phyloP scores from a whole-genome alignment of 768 basidiomycete genomes.

The Hygrophorus pudorinus region DNA sequence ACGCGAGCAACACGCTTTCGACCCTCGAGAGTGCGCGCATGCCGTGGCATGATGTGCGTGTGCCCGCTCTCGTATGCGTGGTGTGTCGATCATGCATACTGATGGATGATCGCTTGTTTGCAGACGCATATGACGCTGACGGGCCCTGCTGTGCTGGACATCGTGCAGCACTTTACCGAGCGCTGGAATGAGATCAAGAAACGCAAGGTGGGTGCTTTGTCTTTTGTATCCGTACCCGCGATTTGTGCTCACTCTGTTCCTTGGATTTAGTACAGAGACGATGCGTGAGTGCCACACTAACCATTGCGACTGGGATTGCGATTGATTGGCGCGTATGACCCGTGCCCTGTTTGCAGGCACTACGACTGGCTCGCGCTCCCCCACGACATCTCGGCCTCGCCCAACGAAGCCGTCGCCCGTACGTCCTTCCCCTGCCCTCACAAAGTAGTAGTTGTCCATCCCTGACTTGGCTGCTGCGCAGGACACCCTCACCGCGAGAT shows the following conservation, averaged over 20 bases:
- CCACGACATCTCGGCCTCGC: slow-evolving; percentile 50
- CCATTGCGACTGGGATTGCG: not conserved
- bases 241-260: too few species aligned
- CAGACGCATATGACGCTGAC: slow-evolving; percentile 78
- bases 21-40: slow-evolving; percentile 63
- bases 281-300: slow-evolving; percentile 29
- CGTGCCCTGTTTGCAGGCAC: too few species aligned
- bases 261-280: slow-evolving; percentile 29
- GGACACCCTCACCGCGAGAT: slow-evolving; percentile 60
- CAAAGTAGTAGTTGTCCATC: not conserved
- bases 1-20: slow-evolving; percentile 59
- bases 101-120: not conserved
- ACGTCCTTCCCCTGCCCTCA: slow-evolving; percentile 8
- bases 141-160: slow-evolving; percentile 79
- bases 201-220: slow-evolving; percentile 56
- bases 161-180: slow-evolving; percentile 89
- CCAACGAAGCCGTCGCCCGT: slow-evolving; percentile 60
- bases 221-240: too few species aligned
- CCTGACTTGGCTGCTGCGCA: slow-evolving; percentile 10
- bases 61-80: too few species aligned
- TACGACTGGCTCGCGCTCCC: slow-evolving; percentile 73
- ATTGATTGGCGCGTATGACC: slow-evolving; percentile 2
- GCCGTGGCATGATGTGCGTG: slow-evolving; percentile 96
- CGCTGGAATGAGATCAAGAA: slow-evolving; percentile 88
- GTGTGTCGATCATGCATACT: too few species aligned